Evolutionary conservation across 2,329 filamentous ascomycete species (phyloP).

Genomic region (Hypoxylon sp.): DNA sequence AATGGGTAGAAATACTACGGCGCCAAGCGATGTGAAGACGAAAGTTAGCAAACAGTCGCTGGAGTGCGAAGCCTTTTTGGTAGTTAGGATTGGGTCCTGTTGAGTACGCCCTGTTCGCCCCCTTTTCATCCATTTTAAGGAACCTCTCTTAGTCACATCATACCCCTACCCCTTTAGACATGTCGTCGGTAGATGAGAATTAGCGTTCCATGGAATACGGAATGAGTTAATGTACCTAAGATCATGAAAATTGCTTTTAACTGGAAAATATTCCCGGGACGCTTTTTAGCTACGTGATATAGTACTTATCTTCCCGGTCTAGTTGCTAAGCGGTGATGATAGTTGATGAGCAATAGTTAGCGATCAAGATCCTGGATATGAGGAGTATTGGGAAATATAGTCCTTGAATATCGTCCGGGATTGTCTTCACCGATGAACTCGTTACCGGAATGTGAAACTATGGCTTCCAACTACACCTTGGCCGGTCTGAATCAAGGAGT

Average conservation of each 20-base stretch:
- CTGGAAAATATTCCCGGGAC: neutral
- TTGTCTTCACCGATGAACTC: slow-evolving; percentile 11
- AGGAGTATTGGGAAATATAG: slow-evolving; percentile 9
- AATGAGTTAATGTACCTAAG: slow-evolving; percentile 39
- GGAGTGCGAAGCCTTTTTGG: slow-evolving; percentile 23
- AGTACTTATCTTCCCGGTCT: neutral
- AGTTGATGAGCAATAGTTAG: neutral
- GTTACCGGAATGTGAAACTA: slow-evolving; percentile 2
- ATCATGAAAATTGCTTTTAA: slow-evolving; percentile 25
- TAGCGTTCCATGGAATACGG: slow-evolving; percentile 27
- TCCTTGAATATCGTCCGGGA: slow-evolving; percentile 9
- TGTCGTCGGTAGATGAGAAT: slow-evolving; percentile 34
- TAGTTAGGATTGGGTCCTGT: slow-evolving; percentile 23
- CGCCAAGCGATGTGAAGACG: slow-evolving; percentile 9
- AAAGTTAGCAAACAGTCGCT: slow-evolving; percentile 9
- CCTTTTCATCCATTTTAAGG: slow-evolving; percentile 18
- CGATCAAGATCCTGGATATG: neutral
- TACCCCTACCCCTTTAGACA: slow-evolving; percentile 40
- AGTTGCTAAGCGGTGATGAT: neutral
- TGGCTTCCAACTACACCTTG: neutral
- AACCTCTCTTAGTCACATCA: slow-evolving; percentile 25
- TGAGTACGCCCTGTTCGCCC: slow-evolving; percentile 29
- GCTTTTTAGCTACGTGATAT: slow-evolving; percentile 4
- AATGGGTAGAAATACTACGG: slow-evolving; percentile 19
- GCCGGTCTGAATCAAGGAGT: neutral